Evolutionary conservation across 129 eudicot genomes (phyloP).

Genomic region (Dittrichia graveolens): DNA sequence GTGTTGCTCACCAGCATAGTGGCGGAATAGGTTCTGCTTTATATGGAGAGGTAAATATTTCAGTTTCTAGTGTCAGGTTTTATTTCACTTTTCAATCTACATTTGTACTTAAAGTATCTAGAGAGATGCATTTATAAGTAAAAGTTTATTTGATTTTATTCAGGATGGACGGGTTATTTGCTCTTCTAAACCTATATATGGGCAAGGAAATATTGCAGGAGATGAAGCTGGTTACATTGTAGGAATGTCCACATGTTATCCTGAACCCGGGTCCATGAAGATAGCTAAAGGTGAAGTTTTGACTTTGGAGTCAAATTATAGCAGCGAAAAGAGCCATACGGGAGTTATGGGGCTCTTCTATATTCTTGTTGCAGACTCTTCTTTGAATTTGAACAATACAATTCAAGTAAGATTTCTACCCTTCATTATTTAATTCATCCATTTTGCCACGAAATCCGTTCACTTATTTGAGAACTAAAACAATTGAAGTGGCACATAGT

Average conservation of each 20-base stretch:
- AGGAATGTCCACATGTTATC: constrained; percentile 89
- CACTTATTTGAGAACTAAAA: neutral
- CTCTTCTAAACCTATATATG: constrained; percentile 62
- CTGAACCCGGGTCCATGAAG: constrained; percentile 64
- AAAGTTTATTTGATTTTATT: neutral
- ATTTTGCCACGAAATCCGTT: neutral
- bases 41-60: constrained; percentile 51
- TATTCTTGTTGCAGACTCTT: constrained; percentile 58
- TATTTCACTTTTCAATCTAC: neutral
- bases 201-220: constrained; percentile 65
- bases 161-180: constrained; percentile 73
- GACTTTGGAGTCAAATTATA: constrained; percentile 65
- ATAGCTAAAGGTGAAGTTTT: constrained; percentile 54
- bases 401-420: constrained; percentile 45
- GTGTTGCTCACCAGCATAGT: constrained; percentile 74
- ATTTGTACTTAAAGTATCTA: neutral
- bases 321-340: constrained; percentile 48
- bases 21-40: constrained; percentile 70
- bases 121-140: neutral
- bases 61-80: neutral
- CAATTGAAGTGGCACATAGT: neutral
- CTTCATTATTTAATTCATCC: neutral
- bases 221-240: constrained; percentile 79
- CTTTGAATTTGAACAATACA: constrained; percentile 17
- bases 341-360: constrained; percentile 92